Evolutionary conservation across 139 green algal species (phyloP), one percentile per base, ranked within the genome.

Genomic region (Closterium sp.): DNA sequence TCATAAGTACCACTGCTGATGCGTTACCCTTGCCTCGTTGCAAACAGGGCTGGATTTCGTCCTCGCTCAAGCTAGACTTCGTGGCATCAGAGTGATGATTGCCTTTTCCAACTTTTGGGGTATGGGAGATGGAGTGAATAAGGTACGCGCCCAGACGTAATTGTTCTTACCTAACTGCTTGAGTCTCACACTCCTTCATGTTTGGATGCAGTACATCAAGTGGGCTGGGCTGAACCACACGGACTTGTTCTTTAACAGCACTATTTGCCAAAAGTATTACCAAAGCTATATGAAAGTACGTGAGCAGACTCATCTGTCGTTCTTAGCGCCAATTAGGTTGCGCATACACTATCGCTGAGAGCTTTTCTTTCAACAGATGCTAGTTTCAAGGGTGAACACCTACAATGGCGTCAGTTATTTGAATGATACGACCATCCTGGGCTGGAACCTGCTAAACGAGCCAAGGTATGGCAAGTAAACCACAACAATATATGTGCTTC

Each of bases 361-460:
- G 13, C 62, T 79, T 79, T 4, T 27, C 19, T 31, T n/a, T 88
- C 19, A 19, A 24, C 85, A 34, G 85, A 88, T 88, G 85, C 85
- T 88, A 31, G 29, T 34, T 31, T 28, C 87, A 24, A 88, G 93
- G 27, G 30, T 84, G 28, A 97, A 96, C 91, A 91, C 70, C 21
- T 32, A 95, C 28, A 97, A 73, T 34, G 95, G 96, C 10, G 34
- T 88, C 21, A 9, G 70, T 11, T 97, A 97, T 94, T 85, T 84
- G 4, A 91, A 96, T 32, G 97, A 98, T 91, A 97, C 97, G 70
- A 96, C 97, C 91, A 98, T 98, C 92, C 88, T 98, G 70, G 93
- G 92, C 0, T 96, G 94, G 88, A 92, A 95, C 90, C 91, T 97
- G 22, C 88, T 97, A 38, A 97, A 97, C 91, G 96, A 96, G 91